Evolutionary conservation across 768 basidiomycete species (phyloP), one percentile per base, ranked within the genome.

Genomic region (Suillus subluteus): DNA sequence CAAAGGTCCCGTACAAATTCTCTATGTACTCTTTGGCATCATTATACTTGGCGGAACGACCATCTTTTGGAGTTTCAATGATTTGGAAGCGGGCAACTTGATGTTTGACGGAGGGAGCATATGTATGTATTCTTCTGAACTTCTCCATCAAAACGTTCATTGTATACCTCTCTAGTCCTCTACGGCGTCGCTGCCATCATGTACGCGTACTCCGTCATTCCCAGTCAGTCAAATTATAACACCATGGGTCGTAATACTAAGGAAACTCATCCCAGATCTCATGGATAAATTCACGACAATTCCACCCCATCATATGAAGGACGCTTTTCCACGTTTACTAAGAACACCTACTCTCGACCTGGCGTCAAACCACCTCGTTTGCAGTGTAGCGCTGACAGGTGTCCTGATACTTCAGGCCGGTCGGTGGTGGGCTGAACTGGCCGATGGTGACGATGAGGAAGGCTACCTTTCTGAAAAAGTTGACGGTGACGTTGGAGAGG

Each of bases 21-120:
- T 86, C 63, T 91, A 88, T 68, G 72, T 88, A 61, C 82, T 92
- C 56, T 81, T 78, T n/a, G 80, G 80, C 21, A 78, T 93, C 50
- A 84, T 88, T 38, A 44, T 81, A 6, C 77, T 89, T 40, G 93
- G 92, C 4, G 90, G 81, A 2, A 76, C 82, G 38, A 91, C 90
- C 56, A 87, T 94, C 61, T 80, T 93, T 32, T 91, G 89, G 88
- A 94, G 91, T 76, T 81, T 94, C 68, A 82, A 87, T 41, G 92
- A 95, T 68, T 87, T 91, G 9, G 80, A 87, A 69, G 93, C 93
- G 3, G 91, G 88, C 40, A 95, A 95, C 76, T 82, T 95, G 74
- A 94, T 95, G 92, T 95, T 95, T 71, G 94, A 95, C 72, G 93
- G 94, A 32, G 94, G 91, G 62, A 94, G 92, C 76, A 89, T 94